These are phyloP conservation scores for Ogataea salicorniae DNA, from an alignment of 805 yeast species.

Conservation along the genomic window DNA sequence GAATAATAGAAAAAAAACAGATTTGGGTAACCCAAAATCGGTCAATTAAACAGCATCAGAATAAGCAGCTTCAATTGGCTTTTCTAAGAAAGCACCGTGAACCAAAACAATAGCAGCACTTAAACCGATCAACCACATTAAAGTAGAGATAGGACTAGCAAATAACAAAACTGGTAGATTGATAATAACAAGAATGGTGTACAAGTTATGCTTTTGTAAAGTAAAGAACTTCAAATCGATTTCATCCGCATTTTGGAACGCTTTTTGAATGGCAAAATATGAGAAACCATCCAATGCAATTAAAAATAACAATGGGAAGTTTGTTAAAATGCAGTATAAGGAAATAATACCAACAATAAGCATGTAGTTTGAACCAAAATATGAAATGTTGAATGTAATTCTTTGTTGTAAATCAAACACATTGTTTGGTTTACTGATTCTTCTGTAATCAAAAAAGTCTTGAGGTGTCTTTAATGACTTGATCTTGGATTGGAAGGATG, in stretches of 20 bases:
- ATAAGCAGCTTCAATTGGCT: slow-evolving; percentile 92
- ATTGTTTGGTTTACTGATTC: slow-evolving; percentile 79
- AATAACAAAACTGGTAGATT: slow-evolving; percentile 49
- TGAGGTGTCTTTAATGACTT: slow-evolving; percentile 74
- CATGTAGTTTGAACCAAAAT: slow-evolving; percentile 82
- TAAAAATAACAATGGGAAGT: slow-evolving; percentile 74
- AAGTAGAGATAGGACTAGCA: slow-evolving; percentile 84
- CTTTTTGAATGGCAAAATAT: slow-evolving; percentile 36
- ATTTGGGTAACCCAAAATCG: neutral
- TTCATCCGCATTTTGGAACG: slow-evolving; percentile 23
- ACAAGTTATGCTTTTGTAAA: slow-evolving; percentile 72
- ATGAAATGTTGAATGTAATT: slow-evolving; percentile 74
- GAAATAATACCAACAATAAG: slow-evolving; percentile 61
- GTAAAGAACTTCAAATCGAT: slow-evolving; percentile 42
- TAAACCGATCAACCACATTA: slow-evolving; percentile 90
- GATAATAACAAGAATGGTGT: slow-evolving; percentile 73
- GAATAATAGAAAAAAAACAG: too few species aligned
- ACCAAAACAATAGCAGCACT: slow-evolving; percentile 71
- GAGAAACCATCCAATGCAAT: slow-evolving; percentile 43
- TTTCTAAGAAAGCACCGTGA: slow-evolving; percentile 89
- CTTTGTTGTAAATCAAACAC: slow-evolving; percentile 81
- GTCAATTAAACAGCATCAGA: slow-evolving; percentile 52
- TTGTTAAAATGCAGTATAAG: slow-evolving; percentile 79
- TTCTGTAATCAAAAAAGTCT: slow-evolving; percentile 85
- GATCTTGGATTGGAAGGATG: slow-evolving; percentile 53